Base-by-base conservation (phyloP, 768 basidiomycete species). In the Boletus reticulatus region DNA sequence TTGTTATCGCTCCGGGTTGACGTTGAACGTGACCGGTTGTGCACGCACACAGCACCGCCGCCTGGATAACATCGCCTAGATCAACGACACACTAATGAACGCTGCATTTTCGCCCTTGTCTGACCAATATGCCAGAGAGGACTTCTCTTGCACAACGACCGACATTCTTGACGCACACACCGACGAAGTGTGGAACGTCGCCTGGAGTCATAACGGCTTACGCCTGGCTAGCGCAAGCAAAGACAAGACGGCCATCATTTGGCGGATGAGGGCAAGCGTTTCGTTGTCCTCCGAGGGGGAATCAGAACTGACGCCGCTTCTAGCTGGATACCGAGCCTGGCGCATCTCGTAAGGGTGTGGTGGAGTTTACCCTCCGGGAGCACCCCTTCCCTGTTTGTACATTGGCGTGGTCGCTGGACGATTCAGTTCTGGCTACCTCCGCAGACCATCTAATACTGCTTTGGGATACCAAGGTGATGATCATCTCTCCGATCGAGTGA, bases 101-200 rank as follows among this genome's bases (percentile, higher is more conserved):
- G 69, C 79, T 19, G 67, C 75, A 31, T 87, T 89, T 67, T 92
- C 94, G 17, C 74, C 98, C 46, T 92, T 93, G 66, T 79, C 80
- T 46, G 94, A 99, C 70, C 75, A 81, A 50, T 96, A 94, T 73
- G 82, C 85, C 58, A 81, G 87, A 65, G 80, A 83, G 29, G 81
- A 81, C 38, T 98, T 99, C 74, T 97, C 97, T 8, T 81, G 83
- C 43, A 76, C 87, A 24, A 94, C 91, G 12, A 94, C 92, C 4
- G 87, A 89, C 22, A 87, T 94, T 50, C 75, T 98, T 56, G 82
- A 85, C 43, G 91, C 87, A 32, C 96, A 98, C 71, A 81, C 78
- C 11, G 92, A 98, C 67, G 94, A 99, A 69, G 94, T 99, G 43
- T 98, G 96, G 95, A 86, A 89, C 67, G 72, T 98, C 55, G 89